Percentiles rank a stretch among this genome's conserved stretches.
These are phyloP conservation scores for Daldinia sp. DNA, from an alignment of 2,329 filamentous ascomycete genomes.

Conservation along the genomic window DNA sequence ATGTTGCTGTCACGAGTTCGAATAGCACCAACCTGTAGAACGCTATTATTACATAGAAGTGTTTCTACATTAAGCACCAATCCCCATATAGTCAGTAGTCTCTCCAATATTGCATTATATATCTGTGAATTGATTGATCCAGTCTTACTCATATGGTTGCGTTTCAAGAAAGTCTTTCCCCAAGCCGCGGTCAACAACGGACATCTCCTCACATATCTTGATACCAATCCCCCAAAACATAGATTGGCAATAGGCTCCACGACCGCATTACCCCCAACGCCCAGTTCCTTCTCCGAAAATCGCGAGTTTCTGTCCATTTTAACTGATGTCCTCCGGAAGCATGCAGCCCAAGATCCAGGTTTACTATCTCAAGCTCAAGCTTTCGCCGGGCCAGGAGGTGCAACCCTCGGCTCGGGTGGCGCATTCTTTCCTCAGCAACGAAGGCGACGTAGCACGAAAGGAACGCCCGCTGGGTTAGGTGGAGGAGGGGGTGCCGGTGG, in stretches of 20 bases:
- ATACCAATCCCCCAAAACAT: slow-evolving; percentile 62
- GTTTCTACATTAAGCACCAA: slow-evolving; percentile 61
- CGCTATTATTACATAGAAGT: slow-evolving; percentile 42
- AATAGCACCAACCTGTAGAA: slow-evolving; percentile 37
- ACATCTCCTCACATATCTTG: slow-evolving; percentile 67
- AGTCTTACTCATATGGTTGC: slow-evolving; percentile 25
- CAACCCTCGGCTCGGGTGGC: slow-evolving; percentile 61
- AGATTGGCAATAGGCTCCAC: slow-evolving; percentile 67
- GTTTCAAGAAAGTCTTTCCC: slow-evolving; percentile 64
- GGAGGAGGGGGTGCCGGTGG: slow-evolving; percentile 53
- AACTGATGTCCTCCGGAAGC: slow-evolving; percentile 61
- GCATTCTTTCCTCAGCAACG: slow-evolving; percentile 57
- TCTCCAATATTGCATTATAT: neutral
- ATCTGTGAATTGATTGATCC: slow-evolving; percentile 4
- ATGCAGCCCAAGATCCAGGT: slow-evolving; percentile 65
- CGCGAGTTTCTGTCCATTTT: slow-evolving; percentile 66
- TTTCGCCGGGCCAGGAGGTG: slow-evolving; percentile 66
- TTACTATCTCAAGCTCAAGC: slow-evolving; percentile 65
- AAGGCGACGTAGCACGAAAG: slow-evolving; percentile 46
- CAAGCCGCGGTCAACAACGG: slow-evolving; percentile 54
- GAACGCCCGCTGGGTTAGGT: slow-evolving; percentile 42
- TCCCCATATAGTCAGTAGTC: slow-evolving; percentile 60
- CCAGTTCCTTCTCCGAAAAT: slow-evolving; percentile 67
- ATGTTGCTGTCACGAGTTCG: slow-evolving; percentile 48
- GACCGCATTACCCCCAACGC: slow-evolving; percentile 66